These are phyloP conservation scores for Uromyces viciae-fabae DNA, from an alignment of 1,284 basidiomycete genomes.

Conservation along the genomic window DNA sequence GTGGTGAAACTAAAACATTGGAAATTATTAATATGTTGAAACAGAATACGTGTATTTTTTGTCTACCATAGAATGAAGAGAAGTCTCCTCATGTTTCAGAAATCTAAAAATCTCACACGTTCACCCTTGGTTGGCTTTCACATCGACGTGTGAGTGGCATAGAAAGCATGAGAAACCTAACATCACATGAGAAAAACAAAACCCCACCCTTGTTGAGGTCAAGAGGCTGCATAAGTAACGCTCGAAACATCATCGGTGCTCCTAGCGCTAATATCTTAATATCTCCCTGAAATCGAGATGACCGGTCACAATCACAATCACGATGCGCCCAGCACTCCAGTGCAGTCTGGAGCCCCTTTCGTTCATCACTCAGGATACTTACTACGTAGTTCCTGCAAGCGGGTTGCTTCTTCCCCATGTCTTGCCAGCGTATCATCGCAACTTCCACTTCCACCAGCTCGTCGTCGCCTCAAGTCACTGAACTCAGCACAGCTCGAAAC, in stretches of 20 bases:
- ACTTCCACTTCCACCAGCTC: not conserved
- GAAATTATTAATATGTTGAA: no score
- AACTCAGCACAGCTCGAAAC: not conserved
- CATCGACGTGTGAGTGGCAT: no score
- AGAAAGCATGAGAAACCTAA: no score
- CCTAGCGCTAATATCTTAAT: not conserved
- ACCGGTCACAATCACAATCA: not conserved
- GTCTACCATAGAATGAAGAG: no score
- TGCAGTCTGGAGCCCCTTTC: not conserved
- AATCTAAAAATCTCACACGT: no score
- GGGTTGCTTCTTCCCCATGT: not conserved
- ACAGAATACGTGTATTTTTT: no score
- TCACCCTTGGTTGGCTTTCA: no score
- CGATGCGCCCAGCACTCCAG: not conserved
- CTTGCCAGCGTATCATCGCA: not conserved
- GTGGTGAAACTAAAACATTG: no score
- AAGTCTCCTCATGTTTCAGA: no score
- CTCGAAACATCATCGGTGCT: not conserved
- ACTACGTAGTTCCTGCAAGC: not conserved
- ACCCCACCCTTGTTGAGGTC: no score
- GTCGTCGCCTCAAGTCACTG: not conserved
- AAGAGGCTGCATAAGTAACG: not conserved
- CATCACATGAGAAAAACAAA: no score
- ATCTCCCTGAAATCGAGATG: no score
- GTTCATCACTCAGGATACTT: not conserved